These are phyloP conservation scores for Rubroshorea leprosula DNA, from an alignment of 345 rosid genomes.

Conservation along the genomic window DNA sequence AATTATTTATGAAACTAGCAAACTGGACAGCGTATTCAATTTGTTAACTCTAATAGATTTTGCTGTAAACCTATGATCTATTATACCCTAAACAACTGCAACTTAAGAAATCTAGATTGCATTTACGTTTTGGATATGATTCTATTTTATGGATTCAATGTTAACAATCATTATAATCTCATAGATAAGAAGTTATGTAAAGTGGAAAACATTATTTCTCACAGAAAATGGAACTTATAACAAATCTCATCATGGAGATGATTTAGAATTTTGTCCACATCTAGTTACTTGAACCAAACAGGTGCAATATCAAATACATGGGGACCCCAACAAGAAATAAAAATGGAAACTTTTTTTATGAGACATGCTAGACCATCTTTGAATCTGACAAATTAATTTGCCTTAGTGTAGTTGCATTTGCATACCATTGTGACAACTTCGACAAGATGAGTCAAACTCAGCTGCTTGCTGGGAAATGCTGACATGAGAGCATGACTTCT, in stretches of 20 bases:
- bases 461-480: conserved; percentile 27
- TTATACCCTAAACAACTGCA: background rate
- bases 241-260: background rate
- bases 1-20: conserved; percentile 1
- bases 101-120: background rate
- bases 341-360: background rate
- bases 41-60: background rate
- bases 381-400: background rate
- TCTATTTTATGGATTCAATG: background rate
- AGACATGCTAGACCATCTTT: background rate
- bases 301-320: too few relatives aligned
- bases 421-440: conserved; percentile 39
- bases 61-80: background rate
- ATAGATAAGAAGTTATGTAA: background rate
- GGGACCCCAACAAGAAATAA: background rate
- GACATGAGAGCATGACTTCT: conserved; percentile 34
- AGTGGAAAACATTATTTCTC: background rate
- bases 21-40: background rate
- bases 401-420: conserved; percentile 10
- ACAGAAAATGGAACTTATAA: conserved; percentile 1
- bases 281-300: too few relatives aligned
- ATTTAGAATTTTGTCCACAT: background rate
- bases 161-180: background rate
- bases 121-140: background rate
- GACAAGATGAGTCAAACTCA: conserved; percentile 23